A percentile compares a stretch with the other conserved stretches of the same genome.
These are phyloP conservation scores for Elsinoe perseae DNA, from an alignment of 2,329 filamentous ascomycete genomes.

Conservation along the genomic window DNA sequence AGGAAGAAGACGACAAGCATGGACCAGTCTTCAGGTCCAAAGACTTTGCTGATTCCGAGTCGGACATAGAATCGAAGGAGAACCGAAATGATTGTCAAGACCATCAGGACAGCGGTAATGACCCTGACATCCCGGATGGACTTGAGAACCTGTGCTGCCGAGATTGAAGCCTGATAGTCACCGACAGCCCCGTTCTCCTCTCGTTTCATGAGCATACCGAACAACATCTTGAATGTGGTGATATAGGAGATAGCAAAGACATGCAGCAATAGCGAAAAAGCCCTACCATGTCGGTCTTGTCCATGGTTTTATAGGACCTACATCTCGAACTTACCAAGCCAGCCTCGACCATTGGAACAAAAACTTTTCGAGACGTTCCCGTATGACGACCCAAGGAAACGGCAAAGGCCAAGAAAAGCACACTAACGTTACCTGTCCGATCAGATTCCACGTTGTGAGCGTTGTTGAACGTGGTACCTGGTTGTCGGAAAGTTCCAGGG, in stretches of 20 bases:
- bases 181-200: background rate
- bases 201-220: background rate
- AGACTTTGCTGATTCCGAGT: constrained; percentile 4
- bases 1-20: constrained; percentile 11
- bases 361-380: constrained; percentile 2
- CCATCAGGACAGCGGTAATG: background rate
- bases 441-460: constrained; percentile 1
- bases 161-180: constrained; percentile 7
- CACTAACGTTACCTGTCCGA: background rate
- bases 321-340: background rate
- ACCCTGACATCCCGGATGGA: background rate
- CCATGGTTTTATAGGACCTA: background rate
- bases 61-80: constrained; percentile 10
- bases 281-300: background rate
- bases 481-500: background rate
- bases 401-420: background rate
- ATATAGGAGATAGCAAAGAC: background rate
- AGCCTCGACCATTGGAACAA: constrained; percentile 5
- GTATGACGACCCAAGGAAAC: background rate
- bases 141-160: background rate
- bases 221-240: background rate
- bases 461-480: background rate
- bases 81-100: constrained; percentile 3
- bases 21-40: constrained; percentile 13
- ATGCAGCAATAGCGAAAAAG: background rate